phyloP scores from a whole-genome alignment of 345 rosid species.

The Melaleuca quinquenervia region DNA sequence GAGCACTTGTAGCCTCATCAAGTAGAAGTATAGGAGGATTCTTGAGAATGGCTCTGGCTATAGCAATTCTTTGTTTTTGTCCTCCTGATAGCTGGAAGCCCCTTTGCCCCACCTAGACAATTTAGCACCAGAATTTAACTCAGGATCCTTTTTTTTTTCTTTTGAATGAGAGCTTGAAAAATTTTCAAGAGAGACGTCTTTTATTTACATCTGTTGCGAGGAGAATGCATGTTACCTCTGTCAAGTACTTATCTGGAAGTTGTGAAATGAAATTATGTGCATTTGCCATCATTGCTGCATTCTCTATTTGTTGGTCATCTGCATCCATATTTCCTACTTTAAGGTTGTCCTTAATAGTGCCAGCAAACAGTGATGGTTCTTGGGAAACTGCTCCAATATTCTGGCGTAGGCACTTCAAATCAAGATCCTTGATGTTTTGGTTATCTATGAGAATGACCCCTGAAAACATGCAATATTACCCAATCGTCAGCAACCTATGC shows the following conservation, averaged over 20 bases:
- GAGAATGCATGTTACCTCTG: slow-evolving; percentile 21
- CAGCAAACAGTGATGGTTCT: slow-evolving; percentile 53
- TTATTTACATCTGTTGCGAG: background rate
- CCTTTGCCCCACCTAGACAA: slow-evolving; percentile 45
- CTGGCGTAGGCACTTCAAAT: slow-evolving; percentile 33
- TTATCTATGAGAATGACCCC: slow-evolving; percentile 40
- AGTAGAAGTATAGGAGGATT: slow-evolving; percentile 56
- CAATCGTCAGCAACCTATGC: background rate
- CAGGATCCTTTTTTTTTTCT: background rate
- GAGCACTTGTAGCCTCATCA: slow-evolving; percentile 73
- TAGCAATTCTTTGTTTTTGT: slow-evolving; percentile 61
- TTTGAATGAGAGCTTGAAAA: background rate
- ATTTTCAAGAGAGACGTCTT: background rate
- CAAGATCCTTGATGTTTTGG: slow-evolving; percentile 42
- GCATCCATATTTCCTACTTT: slow-evolving; percentile 50
- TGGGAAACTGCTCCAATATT: slow-evolving; percentile 49
- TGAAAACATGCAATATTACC: background rate
- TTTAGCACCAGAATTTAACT: background rate
- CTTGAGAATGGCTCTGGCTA: slow-evolving; percentile 57
- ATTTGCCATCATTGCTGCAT: slow-evolving; percentile 47
- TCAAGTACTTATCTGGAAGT: slow-evolving; percentile 41
- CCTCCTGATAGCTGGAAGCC: slow-evolving; percentile 67
- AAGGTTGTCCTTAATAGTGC: slow-evolving; percentile 49
- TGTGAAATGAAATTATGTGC: slow-evolving; percentile 39
- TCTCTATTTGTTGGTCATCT: slow-evolving; percentile 25